Evolutionary conservation across 2,329 filamentous ascomycete species (phyloP).

Genomic region (Pseudogymnoascus sp.): DNA sequence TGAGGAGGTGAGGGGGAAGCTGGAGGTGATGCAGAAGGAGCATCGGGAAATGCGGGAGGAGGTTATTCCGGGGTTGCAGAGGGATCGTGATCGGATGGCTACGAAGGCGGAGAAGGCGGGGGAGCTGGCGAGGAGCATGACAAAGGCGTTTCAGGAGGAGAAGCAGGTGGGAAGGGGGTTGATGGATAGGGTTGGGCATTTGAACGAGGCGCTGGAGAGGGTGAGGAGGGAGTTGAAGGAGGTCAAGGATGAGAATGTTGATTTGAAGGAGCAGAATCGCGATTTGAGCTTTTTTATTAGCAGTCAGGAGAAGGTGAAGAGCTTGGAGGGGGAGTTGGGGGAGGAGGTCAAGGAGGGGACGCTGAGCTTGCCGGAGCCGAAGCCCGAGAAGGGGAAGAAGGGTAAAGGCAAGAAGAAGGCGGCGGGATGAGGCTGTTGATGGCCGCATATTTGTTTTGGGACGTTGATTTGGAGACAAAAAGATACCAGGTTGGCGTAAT

Average conservation of each 20-base stretch:
- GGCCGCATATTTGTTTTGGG: not conserved
- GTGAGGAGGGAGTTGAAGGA: constrained; percentile 49
- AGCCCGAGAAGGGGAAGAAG: constrained; percentile 30
- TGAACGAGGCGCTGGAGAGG: constrained; percentile 53
- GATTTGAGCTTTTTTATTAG: constrained; percentile 84
- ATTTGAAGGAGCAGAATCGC: constrained; percentile 76
- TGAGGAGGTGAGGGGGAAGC: constrained; percentile 39
- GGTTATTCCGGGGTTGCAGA: constrained; percentile 61
- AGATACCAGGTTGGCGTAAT: not conserved
- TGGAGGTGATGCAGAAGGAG: constrained; percentile 44
- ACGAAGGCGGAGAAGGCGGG: constrained; percentile 63
- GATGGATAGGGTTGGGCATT: constrained; percentile 69
- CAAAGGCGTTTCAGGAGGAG: constrained; percentile 74
- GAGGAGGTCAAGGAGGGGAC: constrained; percentile 71
- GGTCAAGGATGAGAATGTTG: constrained; percentile 55
- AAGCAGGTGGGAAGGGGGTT: constrained; percentile 75
- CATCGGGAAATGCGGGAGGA: constrained; percentile 40
- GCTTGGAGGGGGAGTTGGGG: constrained; percentile 52
- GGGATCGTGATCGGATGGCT: constrained; percentile 60
- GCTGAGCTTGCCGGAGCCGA: constrained; percentile 45
- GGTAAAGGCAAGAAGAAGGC: constrained; percentile 19
- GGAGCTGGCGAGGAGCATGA: constrained; percentile 64
- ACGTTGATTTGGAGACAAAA: not conserved
- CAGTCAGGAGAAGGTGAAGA: constrained; percentile 69
- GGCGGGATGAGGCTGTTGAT: not conserved